Base-by-base conservation (phyloP, 192 early-diverging fungal species). In the Coemansia sp. region DNA sequence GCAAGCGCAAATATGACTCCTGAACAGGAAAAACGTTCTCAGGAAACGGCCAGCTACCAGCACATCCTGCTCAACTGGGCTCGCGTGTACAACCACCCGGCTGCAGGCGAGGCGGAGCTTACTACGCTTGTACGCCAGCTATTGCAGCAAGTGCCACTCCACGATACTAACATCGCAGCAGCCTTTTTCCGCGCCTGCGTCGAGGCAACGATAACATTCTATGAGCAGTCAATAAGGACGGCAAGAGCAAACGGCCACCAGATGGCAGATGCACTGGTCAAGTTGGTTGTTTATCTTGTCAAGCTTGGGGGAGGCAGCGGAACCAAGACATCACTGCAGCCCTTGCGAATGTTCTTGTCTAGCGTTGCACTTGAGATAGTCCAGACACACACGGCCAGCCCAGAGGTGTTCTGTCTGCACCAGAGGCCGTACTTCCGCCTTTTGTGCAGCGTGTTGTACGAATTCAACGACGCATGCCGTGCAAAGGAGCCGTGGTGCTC, bases 251-350 rank as follows among this genome's bases (percentile, higher is more conserved):
- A 20, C 35, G 83, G 87, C 6, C 94, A 92, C 80, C 90, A 93
- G 60, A 91, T 93, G 2, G 90, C 97, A 4, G 96, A 99, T 73
- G 96, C 98, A 6, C 93, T 97, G 64, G 92, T 95, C 2, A 90
- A 91, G 49, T 77, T 99, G 26, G 89, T 95, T 18, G 89, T 98
- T 6, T 84, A 91, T 15, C 72, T 97, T 39, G 86, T 93, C 49
- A 91, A 93, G 58, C 88, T 92, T 63, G 88, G 89, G 69, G 87
- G 89, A 71, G 87, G 78, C 6, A 88, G 73, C 35, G 82, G 78
- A 1, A 52, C 85, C 49, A 56, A 75, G 43, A 61, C 70, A 18
- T 83, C 87, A 36, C 78, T 93, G 9, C 86, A 87, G 57, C 85
- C 94, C 41, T 83, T 92, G 43, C 92, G 89, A 14, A 95, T 93